Evolutionary conservation across 352 stramenopile genomes (phyloP).

Genomic region (Peronospora belbahrii): DNA sequence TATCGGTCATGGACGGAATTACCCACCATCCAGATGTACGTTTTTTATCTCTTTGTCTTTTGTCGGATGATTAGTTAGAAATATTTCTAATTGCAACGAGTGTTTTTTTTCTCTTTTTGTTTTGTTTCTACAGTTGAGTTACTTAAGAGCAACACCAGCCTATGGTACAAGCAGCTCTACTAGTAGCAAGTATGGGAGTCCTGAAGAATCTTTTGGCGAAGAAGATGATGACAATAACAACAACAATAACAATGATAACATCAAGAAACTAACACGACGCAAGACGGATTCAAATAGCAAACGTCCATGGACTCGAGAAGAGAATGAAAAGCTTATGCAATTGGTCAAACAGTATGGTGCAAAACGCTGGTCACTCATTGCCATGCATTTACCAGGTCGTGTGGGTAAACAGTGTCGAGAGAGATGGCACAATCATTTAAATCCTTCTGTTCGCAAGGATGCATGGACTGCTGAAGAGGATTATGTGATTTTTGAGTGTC

Average conservation of each 20-base stretch:
- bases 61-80: no score
- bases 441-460: slow-evolving; percentile 82
- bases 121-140: slow-evolving; percentile 22
- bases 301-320: slow-evolving; percentile 76
- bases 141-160: slow-evolving; percentile 19
- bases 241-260: slow-evolving; percentile 25
- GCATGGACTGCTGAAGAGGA: slow-evolving; percentile 87
- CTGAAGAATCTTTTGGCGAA: slow-evolving; percentile 57
- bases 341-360: slow-evolving; percentile 85
- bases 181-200: slow-evolving; percentile 32
- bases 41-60: slow-evolving; percentile 1
- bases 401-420: slow-evolving; percentile 88
- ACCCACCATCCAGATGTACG: slow-evolving; percentile 27
- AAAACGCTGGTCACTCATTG: slow-evolving; percentile 86
- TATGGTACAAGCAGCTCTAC: slow-evolving; percentile 20
- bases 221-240: slow-evolving; percentile 63
- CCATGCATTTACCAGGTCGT: slow-evolving; percentile 80
- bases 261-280: slow-evolving; percentile 20
- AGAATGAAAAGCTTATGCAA: slow-evolving; percentile 86
- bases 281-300: slow-evolving; percentile 84
- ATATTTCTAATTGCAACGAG: no score
- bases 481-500: slow-evolving; percentile 86
- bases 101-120: slow-evolving; percentile 9
- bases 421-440: slow-evolving; percentile 86
- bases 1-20: slow-evolving; percentile 25